These are phyloP conservation scores for Cladosporium sphaerospermum DNA, from an alignment of 2,329 filamentous ascomycete genomes.

Conservation along the genomic window DNA sequence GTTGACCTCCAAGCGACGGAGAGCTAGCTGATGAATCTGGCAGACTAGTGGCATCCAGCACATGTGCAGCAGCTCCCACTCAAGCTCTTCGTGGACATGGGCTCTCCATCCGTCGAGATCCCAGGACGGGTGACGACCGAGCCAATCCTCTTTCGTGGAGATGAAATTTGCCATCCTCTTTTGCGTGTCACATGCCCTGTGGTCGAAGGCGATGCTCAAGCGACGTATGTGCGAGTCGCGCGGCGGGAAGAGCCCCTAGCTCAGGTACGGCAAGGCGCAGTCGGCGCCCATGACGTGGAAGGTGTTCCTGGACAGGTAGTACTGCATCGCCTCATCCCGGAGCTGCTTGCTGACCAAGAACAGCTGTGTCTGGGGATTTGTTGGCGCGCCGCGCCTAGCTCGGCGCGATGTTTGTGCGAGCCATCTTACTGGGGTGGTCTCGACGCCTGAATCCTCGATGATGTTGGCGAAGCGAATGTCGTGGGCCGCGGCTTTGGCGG, in stretches of 20 bases:
- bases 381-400: neutral
- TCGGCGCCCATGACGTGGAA: constrained; percentile 11
- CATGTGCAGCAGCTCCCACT: constrained; percentile 10
- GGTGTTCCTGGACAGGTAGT: constrained; percentile 9
- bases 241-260: constrained; percentile 11
- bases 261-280: constrained; percentile 8
- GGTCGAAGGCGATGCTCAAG: constrained; percentile 11
- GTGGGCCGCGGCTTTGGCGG: neutral
- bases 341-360: constrained; percentile 33
- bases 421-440: neutral
- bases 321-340: constrained; percentile 22
- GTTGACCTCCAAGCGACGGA: constrained; percentile 5
- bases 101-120: neutral
- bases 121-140: neutral
- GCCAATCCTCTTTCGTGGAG: constrained; percentile 1
- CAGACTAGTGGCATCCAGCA: constrained; percentile 9
- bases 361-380: neutral
- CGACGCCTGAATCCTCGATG: neutral
- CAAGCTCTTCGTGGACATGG: constrained; percentile 5
- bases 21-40: constrained; percentile 4
- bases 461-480: constrained; percentile 10
- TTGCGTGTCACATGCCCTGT: constrained; percentile 7
- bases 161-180: constrained; percentile 4
- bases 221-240: constrained; percentile 6
- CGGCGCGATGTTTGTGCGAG: neutral